Evolutionary conservation across 805 yeast species (phyloP).

Genomic region (Myxozyma vanderwaltii): DNA sequence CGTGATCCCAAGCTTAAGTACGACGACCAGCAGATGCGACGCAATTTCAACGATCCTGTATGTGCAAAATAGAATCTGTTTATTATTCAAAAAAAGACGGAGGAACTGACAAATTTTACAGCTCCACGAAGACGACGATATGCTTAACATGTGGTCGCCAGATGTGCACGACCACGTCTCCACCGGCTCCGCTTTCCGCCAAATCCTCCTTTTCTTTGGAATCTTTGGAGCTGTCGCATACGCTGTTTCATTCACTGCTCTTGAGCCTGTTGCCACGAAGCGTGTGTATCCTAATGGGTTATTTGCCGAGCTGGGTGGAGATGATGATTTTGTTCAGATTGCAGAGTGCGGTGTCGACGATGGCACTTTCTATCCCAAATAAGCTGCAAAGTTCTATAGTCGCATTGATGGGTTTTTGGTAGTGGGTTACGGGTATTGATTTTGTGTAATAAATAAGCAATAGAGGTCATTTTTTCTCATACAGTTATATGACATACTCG

Average conservation of each 20-base stretch:
- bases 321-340: constrained; percentile 41
- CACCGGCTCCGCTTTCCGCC: constrained; percentile 61
- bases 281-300: constrained; percentile 79
- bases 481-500: no score
- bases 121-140: constrained; percentile 68
- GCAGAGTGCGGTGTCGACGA: constrained; percentile 26
- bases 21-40: constrained; percentile 79
- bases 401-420: neutral
- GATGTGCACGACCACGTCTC: constrained; percentile 65
- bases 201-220: constrained; percentile 60
- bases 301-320: constrained; percentile 71
- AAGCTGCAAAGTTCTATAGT: neutral
- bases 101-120: neutral
- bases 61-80: constrained; percentile 2
- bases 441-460: neutral
- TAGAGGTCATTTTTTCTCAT: neutral
- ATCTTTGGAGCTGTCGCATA: constrained; percentile 50
- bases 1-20: constrained; percentile 72
- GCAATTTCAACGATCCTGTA: constrained; percentile 70
- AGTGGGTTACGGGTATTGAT: neutral
- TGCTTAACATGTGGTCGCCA: constrained; percentile 84
- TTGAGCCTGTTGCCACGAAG: constrained; percentile 73
- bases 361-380: constrained; percentile 27
- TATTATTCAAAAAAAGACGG: neutral
- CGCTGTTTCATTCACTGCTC: constrained; percentile 50